Evolutionary conservation across 202 grass and related monocot species (phyloP), one percentile per base, ranked within the genome.

Genomic region (Setaria italica): DNA sequence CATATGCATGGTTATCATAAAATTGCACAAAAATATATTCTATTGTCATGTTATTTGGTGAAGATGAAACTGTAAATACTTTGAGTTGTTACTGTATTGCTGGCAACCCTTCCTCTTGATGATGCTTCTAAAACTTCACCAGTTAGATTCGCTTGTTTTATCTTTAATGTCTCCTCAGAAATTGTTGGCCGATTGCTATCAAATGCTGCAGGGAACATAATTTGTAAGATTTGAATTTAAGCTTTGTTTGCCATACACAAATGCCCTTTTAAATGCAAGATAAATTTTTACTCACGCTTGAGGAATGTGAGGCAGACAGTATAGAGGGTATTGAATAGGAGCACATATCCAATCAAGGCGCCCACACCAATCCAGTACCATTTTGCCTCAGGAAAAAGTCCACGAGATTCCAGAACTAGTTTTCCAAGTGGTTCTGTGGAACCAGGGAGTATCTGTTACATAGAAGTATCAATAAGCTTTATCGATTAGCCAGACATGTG

Each of bases 341-440:
- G 49, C 62, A 93, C 76, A 35, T 93, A 95, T 78, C 91, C 93
- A 48, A 98, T 15, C 80, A 95, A 90, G 10, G 88, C 91, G 62
- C 84, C 93, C 33, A 92, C 82, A 51, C 95, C 93, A 70, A 98
- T 95, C 95, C 95, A 98, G 78, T 91, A 95, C 95, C 95, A 98
- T 64, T 94, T 98, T 67, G 84, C 89, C 48, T 98, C 93, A 30
- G 86, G 62, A 78, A 98, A 95, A 54, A 94, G 11, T 20, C 86
- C 93, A 62, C 93, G 88, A 37, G 93, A 90, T 86, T 88, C 84
- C 51, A 98, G 87, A 62, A 94, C 41, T 41, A 16, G 1, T 35
- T 63, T 88, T 73, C 94, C 94, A 56, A 94, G 86, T 72, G 91
- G 34, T 57, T 92, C 79, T 46, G 17, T 75, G 16, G 21, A 46